Base-by-base conservation (phyloP, 1,284 basidiomycete genomes). In the Puccinia coronata region DNA sequence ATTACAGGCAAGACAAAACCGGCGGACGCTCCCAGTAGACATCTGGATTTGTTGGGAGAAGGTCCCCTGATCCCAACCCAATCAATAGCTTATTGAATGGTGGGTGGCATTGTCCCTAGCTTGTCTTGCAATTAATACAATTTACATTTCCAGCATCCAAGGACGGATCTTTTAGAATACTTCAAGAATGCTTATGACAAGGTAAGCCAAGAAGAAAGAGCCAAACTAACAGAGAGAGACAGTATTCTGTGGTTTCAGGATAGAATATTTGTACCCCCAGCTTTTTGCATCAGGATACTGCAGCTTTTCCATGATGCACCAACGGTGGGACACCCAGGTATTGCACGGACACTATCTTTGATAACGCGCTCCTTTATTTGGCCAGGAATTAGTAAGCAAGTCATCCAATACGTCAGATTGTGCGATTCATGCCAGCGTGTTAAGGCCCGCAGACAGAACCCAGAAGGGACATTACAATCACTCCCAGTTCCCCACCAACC, bases 291-390 rank as follows among this genome's bases (percentile, higher is more conserved):
- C 4, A n/a, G 18, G 5, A 28, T 65, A 18, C 11, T 65, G 8
- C 31, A 39, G 5, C 36, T 65, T 5, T 67, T 49, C 63, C 75
- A 77, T 67, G 47, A 63, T 67, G 2, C 61, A 11, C 75, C 75
- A 31, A 31, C n/a, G 25, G 51, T 31, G 20, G 75, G 75, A 3
- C 76, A 79, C 69, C 49, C 49, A 8, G 65, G 76, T 4, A 31
- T 57, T 4, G 63, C 47, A 18, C 47, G 47, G 47, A 47, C 47
- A 47, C n/a, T n/a, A n/a, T n/a, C n/a, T n/a, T n/a, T n/a, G n/a
- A n/a, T n/a, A n/a, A n/a, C n/a, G n/a, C n/a, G n/a, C n/a, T n/a
- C n/a, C n/a, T n/a, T n/a, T n/a, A n/a, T n/a, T n/a, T n/a, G n/a
- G n/a, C n/a, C n/a, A n/a, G n/a, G n/a, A n/a, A n/a, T n/a, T n/a